Evolutionary conservation across 2,329 filamentous ascomycete genomes (phyloP), one percentile per base, ranked within the genome.

Genomic region (Remersonia thermophila): DNA sequence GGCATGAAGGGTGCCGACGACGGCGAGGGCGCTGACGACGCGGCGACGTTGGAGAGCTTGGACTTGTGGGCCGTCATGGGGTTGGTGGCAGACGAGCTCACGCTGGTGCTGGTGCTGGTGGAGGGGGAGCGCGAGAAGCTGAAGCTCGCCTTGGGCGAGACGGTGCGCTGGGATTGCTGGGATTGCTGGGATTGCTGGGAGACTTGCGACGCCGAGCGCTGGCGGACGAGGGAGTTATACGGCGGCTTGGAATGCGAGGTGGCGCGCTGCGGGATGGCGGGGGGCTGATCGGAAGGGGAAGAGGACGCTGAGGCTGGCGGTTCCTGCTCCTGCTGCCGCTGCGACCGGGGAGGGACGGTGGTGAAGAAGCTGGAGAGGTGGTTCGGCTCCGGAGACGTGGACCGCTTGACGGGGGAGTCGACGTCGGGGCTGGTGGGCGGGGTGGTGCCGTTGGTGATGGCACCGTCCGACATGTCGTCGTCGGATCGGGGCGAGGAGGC

Each of bases 181-280:
- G 75, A 76, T n/a, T n/a, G 56, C 27, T 61, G 59, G 1, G 69
- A 74, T 32, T 69, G 61, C 48, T 67, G 63, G 4, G 75, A 76
- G 47, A 71, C 59, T 31, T 71, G 67, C 33, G 74, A 72, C 8
- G 47, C 38, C 0, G 56, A 59, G 4, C 51, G 48, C 33, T 51
- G 58, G 36, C 48, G 58, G 39, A 43, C 77, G 69, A 93, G 57
- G 42, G 76, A 75, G 46, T 91, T 83, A 53, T 84, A 80, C 0
- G 68, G 69, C 55, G 83, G 80, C 66, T 93, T 95, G 50, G 84
- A 93, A 62, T 95, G 89, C 8, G 84, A 89, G 3, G 82, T 72
- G 2, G 86, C 79, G 39, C 89, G 77, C 54, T 75, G 70, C 4
- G 89, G 89, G 41, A 95, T 77, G 12, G 64, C 62, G 1, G 84